Base-by-base conservation (phyloP, 2,329 filamentous ascomycete genomes). In the Hortaea sp. region DNA sequence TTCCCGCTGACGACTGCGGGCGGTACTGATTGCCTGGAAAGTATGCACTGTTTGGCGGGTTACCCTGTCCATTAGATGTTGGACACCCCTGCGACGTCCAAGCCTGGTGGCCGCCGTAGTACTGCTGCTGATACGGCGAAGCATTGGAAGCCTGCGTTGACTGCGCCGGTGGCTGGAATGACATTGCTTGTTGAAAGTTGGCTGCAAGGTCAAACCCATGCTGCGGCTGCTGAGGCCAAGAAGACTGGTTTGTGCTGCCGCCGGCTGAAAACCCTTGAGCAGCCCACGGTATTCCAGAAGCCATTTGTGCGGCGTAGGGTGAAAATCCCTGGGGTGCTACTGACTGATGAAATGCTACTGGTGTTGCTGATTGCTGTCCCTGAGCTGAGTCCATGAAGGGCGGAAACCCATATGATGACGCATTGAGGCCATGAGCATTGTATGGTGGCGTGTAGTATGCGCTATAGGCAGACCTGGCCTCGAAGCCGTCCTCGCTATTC, bases 401-500 rank as follows among this genome's bases (percentile, higher is more conserved):
- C 6, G 29, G 12, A 32, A 32, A 39, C 29, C 42, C 28, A 43
- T 34, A 31, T n/a, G 27, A 42, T 27, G 39, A 7, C 29, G 42
- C 20, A 28, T 29, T 27, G 41, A 31, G 32, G 29, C 35, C 37
- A 30, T 39, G 34, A 11, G 46, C 12, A 35, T 30, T 13, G 32
- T 49, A 47, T 1, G 46, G 27, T 28, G 43, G 44, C 6, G 58
- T 52, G 41, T 54, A 63, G 50, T 56, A 64, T 30, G 61, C 58
- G 49, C 58, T 64, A 62, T 85, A 89, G 48, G 84, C 80, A 62
- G 65, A 81, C 60, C 76, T 85, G 73, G 66, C 81, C 69, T 78
- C 85, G 72, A 83, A 83, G 41, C 73, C 78, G 59, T 83, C 78
- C 52, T 77, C 75, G 46, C 75, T 75, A 44, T 71, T 71, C 58